Evolutionary conservation across 139 green algal species (phyloP).

Genomic region (Micractinium sp.): DNA sequence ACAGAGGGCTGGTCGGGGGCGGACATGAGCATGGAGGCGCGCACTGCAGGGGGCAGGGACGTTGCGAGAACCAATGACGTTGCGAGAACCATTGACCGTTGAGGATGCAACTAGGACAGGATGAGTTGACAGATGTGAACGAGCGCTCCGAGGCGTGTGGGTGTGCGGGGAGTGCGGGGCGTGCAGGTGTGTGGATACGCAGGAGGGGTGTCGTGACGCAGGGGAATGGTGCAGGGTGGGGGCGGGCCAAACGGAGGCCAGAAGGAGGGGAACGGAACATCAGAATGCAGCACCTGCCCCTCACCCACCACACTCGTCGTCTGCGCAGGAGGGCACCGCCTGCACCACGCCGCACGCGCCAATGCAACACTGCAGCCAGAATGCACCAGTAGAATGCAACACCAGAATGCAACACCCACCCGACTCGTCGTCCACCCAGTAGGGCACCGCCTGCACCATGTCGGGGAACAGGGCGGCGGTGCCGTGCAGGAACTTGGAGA

Average conservation of each 20-base stretch:
- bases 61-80: too few relatives aligned
- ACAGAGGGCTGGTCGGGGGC: constrained; percentile 43
- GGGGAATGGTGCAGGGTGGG: not conserved
- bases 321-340: constrained; percentile 94
- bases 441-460: constrained; percentile 88
- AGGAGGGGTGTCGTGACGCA: not conserved
- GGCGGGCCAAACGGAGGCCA: not conserved
- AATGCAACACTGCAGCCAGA: constrained; percentile 50
- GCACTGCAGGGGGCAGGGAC: not conserved
- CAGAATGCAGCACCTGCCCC: constrained; percentile 68
- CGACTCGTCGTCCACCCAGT: constrained; percentile 94
- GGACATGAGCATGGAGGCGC: constrained; percentile 69
- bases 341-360: constrained; percentile 83
- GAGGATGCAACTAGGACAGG: not conserved
- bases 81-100: too few relatives aligned
- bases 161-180: too few relatives aligned
- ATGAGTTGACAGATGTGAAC: too few relatives aligned
- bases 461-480: constrained; percentile 85
- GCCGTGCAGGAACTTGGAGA: constrained; percentile 95
- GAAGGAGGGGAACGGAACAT: constrained; percentile 32
- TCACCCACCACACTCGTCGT: constrained; percentile 80
- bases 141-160: too few relatives aligned
- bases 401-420: constrained; percentile 63
- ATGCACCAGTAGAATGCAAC: constrained; percentile 54
- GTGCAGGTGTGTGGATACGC: not conserved